Conservation (phyloP, 2,329 filamentous ascomycete species). For the Ilyonectria mors-panacis region DNA sequence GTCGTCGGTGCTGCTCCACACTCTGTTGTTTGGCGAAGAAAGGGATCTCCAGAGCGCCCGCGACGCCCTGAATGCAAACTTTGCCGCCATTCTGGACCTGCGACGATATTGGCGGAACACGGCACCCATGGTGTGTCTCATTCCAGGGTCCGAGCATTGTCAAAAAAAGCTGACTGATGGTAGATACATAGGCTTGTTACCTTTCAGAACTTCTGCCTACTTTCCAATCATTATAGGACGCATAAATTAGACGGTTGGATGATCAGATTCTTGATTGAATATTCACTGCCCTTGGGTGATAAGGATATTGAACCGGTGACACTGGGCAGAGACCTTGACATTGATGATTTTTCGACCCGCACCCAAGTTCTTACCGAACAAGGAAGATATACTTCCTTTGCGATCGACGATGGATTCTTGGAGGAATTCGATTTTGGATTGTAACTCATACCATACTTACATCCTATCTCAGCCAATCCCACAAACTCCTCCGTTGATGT, state of each 20-base stretch:
- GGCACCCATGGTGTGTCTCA: constrained; percentile 21
- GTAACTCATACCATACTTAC: no score
- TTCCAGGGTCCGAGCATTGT: background rate
- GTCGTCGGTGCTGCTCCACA: constrained; percentile 39
- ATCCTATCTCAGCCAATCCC: no score
- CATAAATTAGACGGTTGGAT: constrained; percentile 41
- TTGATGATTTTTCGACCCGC: background rate
- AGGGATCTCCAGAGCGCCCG: constrained; percentile 25
- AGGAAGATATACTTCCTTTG: constrained; percentile 3
- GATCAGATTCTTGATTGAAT: constrained; percentile 36
- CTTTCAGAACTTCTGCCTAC: constrained; percentile 37
- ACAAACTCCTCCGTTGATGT: no score
- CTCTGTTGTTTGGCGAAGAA: constrained; percentile 34
- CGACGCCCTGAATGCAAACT: constrained; percentile 34
- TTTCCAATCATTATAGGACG: constrained; percentile 27
- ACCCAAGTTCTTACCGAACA: background rate
- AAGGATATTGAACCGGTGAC: background rate
- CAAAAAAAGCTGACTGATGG: background rate
- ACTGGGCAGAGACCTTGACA: background rate
- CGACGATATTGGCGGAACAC: constrained; percentile 36
- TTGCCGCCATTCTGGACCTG: constrained; percentile 38
- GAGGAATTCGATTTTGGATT: no score
- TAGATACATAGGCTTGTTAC: constrained; percentile 36
- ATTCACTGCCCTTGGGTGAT: constrained; percentile 30
- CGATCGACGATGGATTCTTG: background rate